These are phyloP conservation scores for Diaporthe amygdali DNA, from an alignment of 2,329 filamentous ascomycete genomes.

Conservation along the genomic window DNA sequence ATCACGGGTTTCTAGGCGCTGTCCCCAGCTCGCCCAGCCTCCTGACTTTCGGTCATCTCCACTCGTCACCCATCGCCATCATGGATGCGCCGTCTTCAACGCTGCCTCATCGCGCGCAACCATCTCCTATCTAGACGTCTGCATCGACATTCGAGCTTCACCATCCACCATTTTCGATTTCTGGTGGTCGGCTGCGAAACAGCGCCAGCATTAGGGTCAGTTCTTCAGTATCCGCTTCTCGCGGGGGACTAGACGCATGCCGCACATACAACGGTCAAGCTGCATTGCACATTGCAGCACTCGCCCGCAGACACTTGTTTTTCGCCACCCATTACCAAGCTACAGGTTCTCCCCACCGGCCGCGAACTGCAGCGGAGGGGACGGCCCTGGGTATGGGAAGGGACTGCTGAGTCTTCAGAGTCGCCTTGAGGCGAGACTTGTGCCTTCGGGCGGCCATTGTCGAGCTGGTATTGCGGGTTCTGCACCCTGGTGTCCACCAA, in stretches of 20 bases:
- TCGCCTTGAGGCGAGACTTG: neutral
- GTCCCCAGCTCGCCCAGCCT: too few relatives aligned
- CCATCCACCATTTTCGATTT: too few relatives aligned
- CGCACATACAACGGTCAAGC: neutral
- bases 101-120: too few relatives aligned
- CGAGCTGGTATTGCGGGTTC: conserved; percentile 1
- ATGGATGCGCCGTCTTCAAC: too few relatives aligned
- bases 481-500: neutral
- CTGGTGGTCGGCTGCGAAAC: too few relatives aligned
- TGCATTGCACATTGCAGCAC: conserved; percentile 10
- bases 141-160: too few relatives aligned
- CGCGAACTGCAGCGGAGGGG: neutral
- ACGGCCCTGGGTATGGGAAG: neutral
- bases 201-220: too few relatives aligned
- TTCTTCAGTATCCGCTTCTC: too few relatives aligned
- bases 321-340: conserved; percentile 10
- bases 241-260: conserved; percentile 6
- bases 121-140: too few relatives aligned
- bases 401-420: neutral
- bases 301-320: neutral
- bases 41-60: too few relatives aligned
- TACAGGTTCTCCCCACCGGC: neutral
- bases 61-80: too few relatives aligned
- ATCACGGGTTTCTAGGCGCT: too few relatives aligned
- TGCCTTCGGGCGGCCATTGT: neutral